These are phyloP conservation scores for Eustoma russellianum DNA, from an alignment of 257 asterid species.

Conservation along the genomic window DNA sequence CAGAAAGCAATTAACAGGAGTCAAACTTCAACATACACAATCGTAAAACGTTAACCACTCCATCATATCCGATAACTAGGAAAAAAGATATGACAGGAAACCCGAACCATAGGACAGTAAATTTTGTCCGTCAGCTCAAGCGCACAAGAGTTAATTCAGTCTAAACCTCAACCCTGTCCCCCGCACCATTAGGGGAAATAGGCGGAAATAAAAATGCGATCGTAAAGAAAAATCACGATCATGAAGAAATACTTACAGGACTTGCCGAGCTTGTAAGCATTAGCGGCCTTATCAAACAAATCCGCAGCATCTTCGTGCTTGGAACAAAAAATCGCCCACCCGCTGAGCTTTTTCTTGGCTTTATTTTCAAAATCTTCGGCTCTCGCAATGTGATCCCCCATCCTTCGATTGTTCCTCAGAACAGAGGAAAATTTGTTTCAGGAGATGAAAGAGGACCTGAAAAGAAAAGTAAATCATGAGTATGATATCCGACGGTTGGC, in stretches of 20 bases:
- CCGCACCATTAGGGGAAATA: neutral
- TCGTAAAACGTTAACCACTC: no score
- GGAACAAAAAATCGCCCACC: conserved; percentile 76
- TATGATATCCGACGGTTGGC: neutral
- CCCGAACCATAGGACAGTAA: no score
- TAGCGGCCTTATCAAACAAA: conserved; percentile 76
- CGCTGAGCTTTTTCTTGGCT: conserved; percentile 79
- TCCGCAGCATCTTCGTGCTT: conserved; percentile 91
- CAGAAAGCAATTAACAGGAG: no score
- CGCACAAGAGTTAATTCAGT: neutral
- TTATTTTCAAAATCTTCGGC: conserved; percentile 68
- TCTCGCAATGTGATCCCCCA: conserved; percentile 72
- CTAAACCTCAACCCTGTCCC: conserved; percentile 14
- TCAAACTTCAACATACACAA: no score
- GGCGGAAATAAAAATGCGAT: no score
- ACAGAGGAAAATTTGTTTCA: neutral
- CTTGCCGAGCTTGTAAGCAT: conserved; percentile 79
- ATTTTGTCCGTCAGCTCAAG: no score
- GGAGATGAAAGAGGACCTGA: no score
- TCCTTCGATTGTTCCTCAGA: conserved; percentile 13
- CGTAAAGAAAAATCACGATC: neutral
- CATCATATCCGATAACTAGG: no score
- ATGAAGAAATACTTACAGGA: conserved; percentile 39
- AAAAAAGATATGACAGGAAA: no score
- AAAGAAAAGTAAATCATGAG: neutral